Evolutionary conservation across 2,329 filamentous ascomycete species (phyloP).

Genomic region (Alternaria triticimaculans): DNA sequence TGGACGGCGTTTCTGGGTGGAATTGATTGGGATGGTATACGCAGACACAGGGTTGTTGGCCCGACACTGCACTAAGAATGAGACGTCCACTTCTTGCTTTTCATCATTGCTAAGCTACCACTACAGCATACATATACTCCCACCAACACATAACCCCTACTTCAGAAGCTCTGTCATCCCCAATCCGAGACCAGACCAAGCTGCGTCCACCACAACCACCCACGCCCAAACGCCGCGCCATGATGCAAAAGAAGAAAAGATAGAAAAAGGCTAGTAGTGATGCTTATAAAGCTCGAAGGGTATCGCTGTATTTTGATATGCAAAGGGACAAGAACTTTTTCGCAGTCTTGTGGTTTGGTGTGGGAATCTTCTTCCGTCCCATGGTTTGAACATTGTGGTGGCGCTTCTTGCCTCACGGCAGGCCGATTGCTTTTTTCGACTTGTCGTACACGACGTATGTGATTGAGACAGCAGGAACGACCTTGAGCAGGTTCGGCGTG

Average conservation of each 20-base stretch:
- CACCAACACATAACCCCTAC: neutral
- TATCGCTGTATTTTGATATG: slow-evolving; percentile 8
- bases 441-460: slow-evolving; percentile 54
- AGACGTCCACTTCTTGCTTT: neutral
- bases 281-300: slow-evolving; percentile 7
- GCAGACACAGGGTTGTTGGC: neutral
- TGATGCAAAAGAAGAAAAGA: slow-evolving; percentile 24
- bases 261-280: slow-evolving; percentile 7
- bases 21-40: neutral
- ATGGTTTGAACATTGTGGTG: too few species aligned
- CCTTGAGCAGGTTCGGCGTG: slow-evolving; percentile 94
- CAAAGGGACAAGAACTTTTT: slow-evolving; percentile 1
- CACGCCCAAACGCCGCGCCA: slow-evolving; percentile 23
- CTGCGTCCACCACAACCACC: neutral
- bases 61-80: neutral
- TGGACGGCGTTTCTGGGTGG: neutral
- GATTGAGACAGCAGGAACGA: slow-evolving; percentile 93
- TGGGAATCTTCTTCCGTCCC: neutral
- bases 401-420: slow-evolving; percentile 28
- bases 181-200: neutral
- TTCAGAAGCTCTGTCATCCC: neutral
- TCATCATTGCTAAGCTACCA: neutral
- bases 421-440: slow-evolving; percentile 45
- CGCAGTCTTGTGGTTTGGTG: neutral
- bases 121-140: neutral